Evolutionary conservation across 257 asterid genomes (phyloP).

Genomic region (Nemophila menziesii): DNA sequence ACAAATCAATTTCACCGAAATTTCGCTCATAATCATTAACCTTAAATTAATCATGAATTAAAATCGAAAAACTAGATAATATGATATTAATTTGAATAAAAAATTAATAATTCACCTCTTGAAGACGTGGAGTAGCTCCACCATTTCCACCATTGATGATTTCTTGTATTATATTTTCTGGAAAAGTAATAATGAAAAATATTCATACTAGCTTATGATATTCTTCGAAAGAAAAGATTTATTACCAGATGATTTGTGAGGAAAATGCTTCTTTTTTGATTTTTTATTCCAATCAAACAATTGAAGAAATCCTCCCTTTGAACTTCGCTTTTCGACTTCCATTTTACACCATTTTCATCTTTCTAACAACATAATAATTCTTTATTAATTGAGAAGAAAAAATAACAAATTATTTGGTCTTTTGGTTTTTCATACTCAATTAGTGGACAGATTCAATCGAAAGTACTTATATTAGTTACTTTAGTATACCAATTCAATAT

Average conservation of each 20-base stretch:
- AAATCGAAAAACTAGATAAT: slow-evolving; percentile 5
- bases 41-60: slow-evolving; percentile 26
- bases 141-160: slow-evolving; percentile 40
- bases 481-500: no score
- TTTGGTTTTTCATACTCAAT: no score
- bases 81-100: slow-evolving; percentile 6
- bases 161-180: slow-evolving; percentile 57
- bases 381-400: no score
- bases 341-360: slow-evolving; percentile 19
- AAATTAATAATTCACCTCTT: slow-evolving; percentile 35
- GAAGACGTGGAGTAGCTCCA: slow-evolving; percentile 34
- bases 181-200: slow-evolving; percentile 10
- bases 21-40: slow-evolving; percentile 40
- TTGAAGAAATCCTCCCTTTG: slow-evolving; percentile 82
- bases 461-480: no score
- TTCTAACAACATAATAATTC: no score
- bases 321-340: slow-evolving; percentile 82
- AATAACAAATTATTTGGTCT: no score
- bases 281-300: slow-evolving; percentile 90
- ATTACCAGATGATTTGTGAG: slow-evolving; percentile 71
- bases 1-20: slow-evolving; percentile 23
- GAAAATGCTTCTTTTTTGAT: slow-evolving; percentile 85
- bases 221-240: slow-evolving; percentile 6
- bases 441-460: no score
- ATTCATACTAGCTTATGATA: slow-evolving; percentile 5